These are phyloP conservation scores for Pichia sp. DNA, from an alignment of 1,139 yeast species.

Conservation along the genomic window DNA sequence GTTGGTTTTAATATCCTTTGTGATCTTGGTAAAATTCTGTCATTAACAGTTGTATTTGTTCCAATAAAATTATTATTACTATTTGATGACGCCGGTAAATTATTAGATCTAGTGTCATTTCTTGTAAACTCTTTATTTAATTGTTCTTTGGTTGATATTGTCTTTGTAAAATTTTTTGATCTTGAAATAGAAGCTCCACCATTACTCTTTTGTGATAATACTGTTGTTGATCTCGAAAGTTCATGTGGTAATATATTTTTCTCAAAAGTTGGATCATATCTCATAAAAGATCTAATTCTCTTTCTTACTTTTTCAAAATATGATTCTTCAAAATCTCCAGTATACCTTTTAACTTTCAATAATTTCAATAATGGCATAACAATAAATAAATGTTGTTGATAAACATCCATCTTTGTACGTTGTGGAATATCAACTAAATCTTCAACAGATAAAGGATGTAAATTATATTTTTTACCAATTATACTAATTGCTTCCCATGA, in stretches of 20 bases:
- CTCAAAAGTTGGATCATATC: not conserved
- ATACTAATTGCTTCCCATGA: slow-evolving; percentile 52
- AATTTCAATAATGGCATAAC: slow-evolving; percentile 45
- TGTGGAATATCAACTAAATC: slow-evolving; percentile 56
- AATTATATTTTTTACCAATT: slow-evolving; percentile 37
- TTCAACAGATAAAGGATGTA: slow-evolving; percentile 47
- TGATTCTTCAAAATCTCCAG: slow-evolving; percentile 4
- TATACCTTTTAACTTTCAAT: slow-evolving; percentile 25
- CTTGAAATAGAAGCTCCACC: not conserved
- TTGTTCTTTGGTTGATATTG: slow-evolving; percentile 14
- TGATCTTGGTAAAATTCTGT: slow-evolving; percentile 6
- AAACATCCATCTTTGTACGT: slow-evolving; percentile 47
- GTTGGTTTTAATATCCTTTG: slow-evolving; percentile 1
- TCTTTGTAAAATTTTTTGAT: slow-evolving; percentile 8
- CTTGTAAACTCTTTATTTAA: slow-evolving; percentile 11
- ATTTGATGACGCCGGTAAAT: not conserved
- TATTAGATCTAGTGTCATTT: not conserved
- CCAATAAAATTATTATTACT: not conserved
- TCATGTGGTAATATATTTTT: not conserved
- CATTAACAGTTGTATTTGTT: not conserved
- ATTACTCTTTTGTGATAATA: not conserved
- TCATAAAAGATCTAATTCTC: not conserved
- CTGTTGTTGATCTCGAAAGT: not conserved
- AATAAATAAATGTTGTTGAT: slow-evolving; percentile 43
- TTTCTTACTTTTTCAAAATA: slow-evolving; percentile 4